phyloP scores from a whole-genome alignment of 139 green algal species.

The Diplosphaera chodatii region DNA sequence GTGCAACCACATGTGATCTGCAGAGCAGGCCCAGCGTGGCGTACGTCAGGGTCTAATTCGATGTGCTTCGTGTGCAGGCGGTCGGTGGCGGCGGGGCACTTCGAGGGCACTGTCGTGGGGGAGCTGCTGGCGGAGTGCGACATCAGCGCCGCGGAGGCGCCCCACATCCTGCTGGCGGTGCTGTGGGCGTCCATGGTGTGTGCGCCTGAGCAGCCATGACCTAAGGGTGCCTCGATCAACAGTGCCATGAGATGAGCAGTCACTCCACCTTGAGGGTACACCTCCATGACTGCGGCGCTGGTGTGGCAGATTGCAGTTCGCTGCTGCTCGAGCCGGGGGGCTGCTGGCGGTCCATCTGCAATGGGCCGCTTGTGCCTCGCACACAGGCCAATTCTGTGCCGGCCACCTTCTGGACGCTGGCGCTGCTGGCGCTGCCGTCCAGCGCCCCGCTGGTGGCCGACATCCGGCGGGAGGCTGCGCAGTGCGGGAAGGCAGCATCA shows the following conservation, averaged over 20 bases:
- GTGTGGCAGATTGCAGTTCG: no score
- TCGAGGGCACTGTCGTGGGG: constrained; percentile 37
- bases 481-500: not conserved
- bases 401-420: constrained; percentile 54
- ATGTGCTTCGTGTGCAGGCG: constrained; percentile 8
- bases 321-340: no score
- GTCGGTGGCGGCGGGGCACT: constrained; percentile 28
- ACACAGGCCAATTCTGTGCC: constrained; percentile 59
- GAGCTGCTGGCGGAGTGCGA: constrained; percentile 42
- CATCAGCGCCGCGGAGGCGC: constrained; percentile 25
- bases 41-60: no score
- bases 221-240: no score
- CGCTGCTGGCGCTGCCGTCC: constrained; percentile 61
- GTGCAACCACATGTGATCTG: no score
- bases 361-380: no score
- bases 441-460: constrained; percentile 22
- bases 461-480: not conserved
- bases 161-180: constrained; percentile 64
- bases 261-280: not conserved
- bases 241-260: no score
- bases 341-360: no score
- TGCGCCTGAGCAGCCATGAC: no score
- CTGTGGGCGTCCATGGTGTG: constrained; percentile 59
- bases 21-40: no score
- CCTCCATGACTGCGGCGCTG: no score